Conservation (phyloP, 2,329 filamentous ascomycete genomes). For the Botrytis aclada region DNA sequence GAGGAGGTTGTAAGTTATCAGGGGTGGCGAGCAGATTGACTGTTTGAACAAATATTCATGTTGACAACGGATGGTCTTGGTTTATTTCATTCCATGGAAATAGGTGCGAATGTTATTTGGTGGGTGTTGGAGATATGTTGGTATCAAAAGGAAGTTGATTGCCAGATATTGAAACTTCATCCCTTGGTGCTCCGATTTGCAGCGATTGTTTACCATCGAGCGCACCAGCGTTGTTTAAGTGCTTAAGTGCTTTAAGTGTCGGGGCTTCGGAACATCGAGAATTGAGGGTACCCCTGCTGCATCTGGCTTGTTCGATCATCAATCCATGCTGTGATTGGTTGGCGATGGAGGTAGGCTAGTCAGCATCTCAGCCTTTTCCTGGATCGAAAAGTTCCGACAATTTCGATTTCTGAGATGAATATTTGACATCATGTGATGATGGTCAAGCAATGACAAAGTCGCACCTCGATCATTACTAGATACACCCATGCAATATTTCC, state of each 20-base stretch:
- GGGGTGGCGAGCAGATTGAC: background rate
- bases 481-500: fast-evolving
- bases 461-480: background rate
- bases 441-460: background rate
- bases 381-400: background rate
- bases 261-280: background rate
- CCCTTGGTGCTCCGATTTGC: background rate
- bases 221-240: background rate
- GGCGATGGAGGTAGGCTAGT: background rate
- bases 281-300: background rate
- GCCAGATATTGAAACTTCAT: background rate
- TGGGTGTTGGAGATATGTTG: background rate
- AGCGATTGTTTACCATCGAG: constrained; percentile 4
- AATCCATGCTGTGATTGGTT: background rate
- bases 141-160: background rate
- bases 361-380: background rate
- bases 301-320: background rate
- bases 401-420: background rate
- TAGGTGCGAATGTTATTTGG: background rate
- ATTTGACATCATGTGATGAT: no score
- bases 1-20: background rate
- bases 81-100: background rate
- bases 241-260: background rate
- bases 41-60: background rate
- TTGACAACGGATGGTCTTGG: background rate